Evolutionary conservation across 495 filamentous ascomycete genomes (phyloP), one percentile per base, ranked within the genome.

Genomic region (Terfezia boudieri): DNA sequence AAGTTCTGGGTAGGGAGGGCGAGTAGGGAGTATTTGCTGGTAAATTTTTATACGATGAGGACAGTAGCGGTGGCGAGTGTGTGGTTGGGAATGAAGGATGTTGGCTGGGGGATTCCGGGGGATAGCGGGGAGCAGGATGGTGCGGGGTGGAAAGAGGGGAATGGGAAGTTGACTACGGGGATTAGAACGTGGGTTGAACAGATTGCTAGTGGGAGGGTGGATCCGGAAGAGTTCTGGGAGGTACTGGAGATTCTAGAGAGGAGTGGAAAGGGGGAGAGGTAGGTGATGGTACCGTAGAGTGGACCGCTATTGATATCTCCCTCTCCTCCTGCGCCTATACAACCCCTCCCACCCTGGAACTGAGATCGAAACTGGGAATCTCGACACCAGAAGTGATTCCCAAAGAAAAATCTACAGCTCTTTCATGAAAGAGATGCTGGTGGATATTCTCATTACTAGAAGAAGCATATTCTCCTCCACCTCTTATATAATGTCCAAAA

Each of bases 21-120:
- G n/a, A 51, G 49, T 20, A 8, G 6, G 49, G 11, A 26, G 49
- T 20, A 17, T 20, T 12, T 12, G 11, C 5, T 12, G 49, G 26
- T 16, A 11, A 69, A 62, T 56, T 65, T 67, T 17, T 71, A 67
- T 53, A 65, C 67, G n/a, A 66, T 64, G 7, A 57, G 70, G 41
- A 63, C 61, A 8, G 61, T 71, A 37, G 70, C 70, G 3, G 62
- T 61, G 9, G 70, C 69, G 49, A 23, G n/a, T n/a, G 49, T 51
- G 49, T 51, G 23, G n/a, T 22, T 51, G n/a, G 26, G 16, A 2
- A 51, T 51, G 16, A 17, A 23, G 23, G 49, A 51, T n/a, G 16
- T 12, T n/a, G 49, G 49, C 4, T 51, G n/a, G 16, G 49, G 49
- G 4, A 23, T 51, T 9, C 14, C 9, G 14, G 2, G 14, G 3